Evolutionary conservation across 208 protist species (phyloP).

Genomic region (Trypanosoma avium): DNA sequence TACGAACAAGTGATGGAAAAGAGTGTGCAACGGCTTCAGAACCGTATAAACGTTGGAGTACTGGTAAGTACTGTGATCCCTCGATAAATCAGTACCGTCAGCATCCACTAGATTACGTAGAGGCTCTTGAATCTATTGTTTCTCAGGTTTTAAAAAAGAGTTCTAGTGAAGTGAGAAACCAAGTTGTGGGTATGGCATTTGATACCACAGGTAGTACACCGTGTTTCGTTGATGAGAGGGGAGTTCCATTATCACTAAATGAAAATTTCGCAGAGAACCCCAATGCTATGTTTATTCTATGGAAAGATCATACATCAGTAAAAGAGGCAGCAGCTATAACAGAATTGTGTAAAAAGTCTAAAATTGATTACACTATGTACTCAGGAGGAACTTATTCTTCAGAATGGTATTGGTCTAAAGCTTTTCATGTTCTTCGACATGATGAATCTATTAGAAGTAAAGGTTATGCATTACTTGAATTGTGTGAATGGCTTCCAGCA

Average conservation of each 20-base stretch:
- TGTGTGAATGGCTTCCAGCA: conserved; percentile 60
- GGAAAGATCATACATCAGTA: conserved; percentile 65
- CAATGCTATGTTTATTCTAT: conserved; percentile 67
- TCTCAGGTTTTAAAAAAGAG: conserved; percentile 19
- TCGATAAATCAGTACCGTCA: conserved; percentile 49
- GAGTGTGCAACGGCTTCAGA: conserved; percentile 37
- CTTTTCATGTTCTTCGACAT: conserved; percentile 40
- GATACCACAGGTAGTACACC: conserved; percentile 55
- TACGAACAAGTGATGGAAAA: conserved; percentile 38
- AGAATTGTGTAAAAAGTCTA: conserved; percentile 34
- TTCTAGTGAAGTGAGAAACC: conserved; percentile 2
- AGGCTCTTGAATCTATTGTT: conserved; percentile 40
- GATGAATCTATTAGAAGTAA: conserved; percentile 37
- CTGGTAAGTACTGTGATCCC: conserved; percentile 37
- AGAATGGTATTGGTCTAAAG: conserved; percentile 70
- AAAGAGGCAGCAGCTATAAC: conserved; percentile 51
- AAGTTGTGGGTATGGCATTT: conserved; percentile 46
- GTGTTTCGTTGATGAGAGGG: conserved; percentile 44
- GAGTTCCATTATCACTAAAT: conserved; percentile 38
- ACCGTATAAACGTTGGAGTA: conserved; percentile 44
- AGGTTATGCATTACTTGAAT: conserved; percentile 43
- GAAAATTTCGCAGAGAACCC: conserved; percentile 42
- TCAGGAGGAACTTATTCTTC: conserved; percentile 57
- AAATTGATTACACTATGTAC: conserved; percentile 55
- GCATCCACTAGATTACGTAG: conserved; percentile 57